phyloP scores from a whole-genome alignment of 2,329 filamentous ascomycete species.

The Pyrenophora seminiperda region DNA sequence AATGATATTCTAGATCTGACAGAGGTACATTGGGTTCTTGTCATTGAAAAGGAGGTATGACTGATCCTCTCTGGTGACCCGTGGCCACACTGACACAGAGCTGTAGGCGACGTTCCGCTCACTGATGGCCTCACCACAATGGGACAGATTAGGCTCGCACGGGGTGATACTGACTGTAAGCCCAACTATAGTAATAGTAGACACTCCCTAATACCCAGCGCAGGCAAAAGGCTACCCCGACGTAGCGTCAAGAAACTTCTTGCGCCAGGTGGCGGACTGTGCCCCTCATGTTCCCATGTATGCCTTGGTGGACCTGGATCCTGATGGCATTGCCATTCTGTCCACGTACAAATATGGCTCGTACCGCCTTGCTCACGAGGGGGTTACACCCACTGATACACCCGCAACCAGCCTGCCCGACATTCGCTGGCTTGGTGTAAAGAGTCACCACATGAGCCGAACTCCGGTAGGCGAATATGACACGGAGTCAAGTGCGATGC shows the following conservation, averaged over 20 bases:
- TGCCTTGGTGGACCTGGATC: slow-evolving; percentile 75
- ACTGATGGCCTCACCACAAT: slow-evolving; percentile 63
- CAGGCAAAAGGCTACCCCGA: slow-evolving; percentile 86
- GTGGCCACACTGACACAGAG: slow-evolving; percentile 19
- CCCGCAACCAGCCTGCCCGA: slow-evolving; percentile 49
- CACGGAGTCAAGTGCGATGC: slow-evolving; percentile 13
- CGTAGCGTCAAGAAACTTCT: slow-evolving; percentile 68
- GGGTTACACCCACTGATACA: slow-evolving; percentile 47
- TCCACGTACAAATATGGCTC: slow-evolving; percentile 76
- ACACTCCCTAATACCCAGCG: slow-evolving; percentile 10
- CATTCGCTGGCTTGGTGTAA: slow-evolving; percentile 70
- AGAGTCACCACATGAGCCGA: slow-evolving; percentile 38
- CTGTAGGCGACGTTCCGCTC: slow-evolving; percentile 74
- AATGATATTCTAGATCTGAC: slow-evolving; percentile 59
- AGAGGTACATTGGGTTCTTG: slow-evolving; percentile 66
- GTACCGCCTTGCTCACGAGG: slow-evolving; percentile 65
- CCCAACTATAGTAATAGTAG: neutral
- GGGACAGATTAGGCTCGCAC: slow-evolving; percentile 56
- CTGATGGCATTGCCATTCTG: slow-evolving; percentile 75
- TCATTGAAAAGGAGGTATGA: slow-evolving; percentile 78
- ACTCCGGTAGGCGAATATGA: slow-evolving; percentile 19
- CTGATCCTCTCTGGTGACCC: neutral
- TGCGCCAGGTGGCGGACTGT: slow-evolving; percentile 54
- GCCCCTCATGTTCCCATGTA: slow-evolving; percentile 58
- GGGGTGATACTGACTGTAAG: slow-evolving; percentile 72